Evolutionary conservation across 2,329 filamentous ascomycete genomes (phyloP), one percentile per base, ranked within the genome.

Genomic region (Cadophora sp.): DNA sequence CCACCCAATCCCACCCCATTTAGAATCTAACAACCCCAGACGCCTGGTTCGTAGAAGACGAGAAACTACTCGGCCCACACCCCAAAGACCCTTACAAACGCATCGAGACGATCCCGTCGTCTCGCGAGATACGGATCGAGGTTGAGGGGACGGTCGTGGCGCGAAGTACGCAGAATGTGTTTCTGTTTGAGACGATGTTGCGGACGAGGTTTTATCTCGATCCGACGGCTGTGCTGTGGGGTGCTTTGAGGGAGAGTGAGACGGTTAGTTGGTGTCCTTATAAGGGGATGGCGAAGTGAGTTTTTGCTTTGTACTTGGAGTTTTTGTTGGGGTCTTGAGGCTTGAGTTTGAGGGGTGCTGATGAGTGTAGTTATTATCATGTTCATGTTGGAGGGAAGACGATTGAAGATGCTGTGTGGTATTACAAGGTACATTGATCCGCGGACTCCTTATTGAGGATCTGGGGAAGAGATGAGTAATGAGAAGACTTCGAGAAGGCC

Each of bases 51-150:
- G 87, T 89, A 73, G 88, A 90, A 77, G 86, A 89, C 60, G 79
- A 80, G 0, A 84, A 82, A 1, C 84, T 90, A 64, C 83, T 83
- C 71, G 81, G 86, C 3, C 24, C 68, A 5, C 89, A 91, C 66
- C 88, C 89, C 0, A 90, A 90, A 69, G 88, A 91, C 63, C 89
- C 89, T 0, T 90, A 85, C 78, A 89, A 89, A 71, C 83, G 89
- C 14, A 80, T 91, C 67, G 88, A 91, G 65, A 83, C 88, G 30
- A 76, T 91, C 5, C 79, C 80, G 1, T 89, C 87, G 0, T 79
- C 81, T 1, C 84, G 89, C 0, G 76, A 77, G 0, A 75, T 91
- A 41, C 80, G 83, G 13, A 80, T 91, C 45, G 79, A 80, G 24
- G 70, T 85, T 4, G 50, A 63, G 1, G 85, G 85, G 1, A 74